phyloP scores from a whole-genome alignment of 1,284 basidiomycete species.

The Hemileia vastatrix region DNA sequence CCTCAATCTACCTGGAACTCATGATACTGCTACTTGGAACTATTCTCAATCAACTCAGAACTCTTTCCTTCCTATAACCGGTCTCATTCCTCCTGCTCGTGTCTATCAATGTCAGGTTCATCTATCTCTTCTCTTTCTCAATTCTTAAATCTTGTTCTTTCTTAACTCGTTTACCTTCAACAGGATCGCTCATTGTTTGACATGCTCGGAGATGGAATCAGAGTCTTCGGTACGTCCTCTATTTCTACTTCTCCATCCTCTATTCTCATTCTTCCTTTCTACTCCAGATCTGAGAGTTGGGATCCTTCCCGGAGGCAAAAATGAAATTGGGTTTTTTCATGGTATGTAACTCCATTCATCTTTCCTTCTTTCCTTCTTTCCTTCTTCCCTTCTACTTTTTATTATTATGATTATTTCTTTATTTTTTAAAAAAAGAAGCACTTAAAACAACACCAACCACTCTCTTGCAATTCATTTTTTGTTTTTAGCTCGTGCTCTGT shows the following conservation, averaged over 20 bases:
- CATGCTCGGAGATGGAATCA: constrained; percentile 31
- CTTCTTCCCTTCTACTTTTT: background rate
- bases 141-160: background rate
- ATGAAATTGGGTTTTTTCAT: constrained; percentile 29
- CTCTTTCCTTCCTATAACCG: background rate
- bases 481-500: constrained; percentile 24
- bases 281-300: constrained; percentile 30
- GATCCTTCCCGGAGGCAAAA: constrained; percentile 22
- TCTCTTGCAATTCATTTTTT: background rate
- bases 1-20: constrained; percentile 31
- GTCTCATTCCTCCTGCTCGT: constrained; percentile 13
- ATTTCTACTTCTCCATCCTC: background rate
- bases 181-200: constrained; percentile 32
- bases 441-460: too few relatives aligned
- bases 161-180: background rate
- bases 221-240: constrained; percentile 27
- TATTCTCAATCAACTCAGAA: constrained; percentile 9
- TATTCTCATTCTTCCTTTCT: background rate
- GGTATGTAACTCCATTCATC: constrained; percentile 18
- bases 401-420: background rate
- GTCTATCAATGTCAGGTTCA: constrained; percentile 17
- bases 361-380: background rate
- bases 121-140: background rate
- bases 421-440: too few relatives aligned
- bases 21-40: constrained; percentile 29